Conservation (phyloP, 2,329 filamentous ascomycete species). For the Fusarium virguliforme region DNA sequence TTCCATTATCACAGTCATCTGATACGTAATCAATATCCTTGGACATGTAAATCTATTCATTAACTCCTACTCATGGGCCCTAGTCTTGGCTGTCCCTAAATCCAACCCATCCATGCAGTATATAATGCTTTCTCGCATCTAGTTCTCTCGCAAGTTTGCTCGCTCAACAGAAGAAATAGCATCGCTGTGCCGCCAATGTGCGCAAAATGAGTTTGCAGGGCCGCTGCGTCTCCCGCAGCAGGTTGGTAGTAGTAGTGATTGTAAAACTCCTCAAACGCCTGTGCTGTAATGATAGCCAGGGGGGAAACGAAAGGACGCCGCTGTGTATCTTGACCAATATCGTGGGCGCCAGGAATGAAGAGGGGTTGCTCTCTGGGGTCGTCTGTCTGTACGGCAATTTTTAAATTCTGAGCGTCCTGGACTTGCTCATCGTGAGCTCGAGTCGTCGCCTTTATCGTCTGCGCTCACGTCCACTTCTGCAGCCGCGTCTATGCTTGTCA, state of each 20-base stretch:
- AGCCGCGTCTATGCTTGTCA: conserved; percentile 61
- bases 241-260: conserved; percentile 4
- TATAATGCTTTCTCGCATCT: conserved; percentile 27
- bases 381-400: conserved; percentile 30
- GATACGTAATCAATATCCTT: not conserved
- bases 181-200: conserved; percentile 32
- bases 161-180: conserved; percentile 18
- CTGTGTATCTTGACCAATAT: conserved; percentile 16
- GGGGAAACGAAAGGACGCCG: conserved; percentile 37
- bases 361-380: conserved; percentile 18
- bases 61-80: conserved; percentile 23
- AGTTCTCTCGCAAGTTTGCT: conserved; percentile 23
- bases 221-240: conserved; percentile 17
- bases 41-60: conserved; percentile 20
- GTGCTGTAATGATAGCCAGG: conserved; percentile 31
- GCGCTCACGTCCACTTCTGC: conserved; percentile 52
- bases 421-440: conserved; percentile 38
- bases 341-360: conserved; percentile 11
- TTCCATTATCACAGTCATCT: no score
- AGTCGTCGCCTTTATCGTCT: conserved; percentile 46
- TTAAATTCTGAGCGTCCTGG: conserved; percentile 19
- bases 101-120: conserved; percentile 16
- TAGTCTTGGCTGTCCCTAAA: conserved; percentile 20
- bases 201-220: conserved; percentile 7
- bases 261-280: conserved; percentile 40